Base-by-base conservation (phyloP, 805 yeast genomes). In the Saccharomycopsis olivae region DNA sequence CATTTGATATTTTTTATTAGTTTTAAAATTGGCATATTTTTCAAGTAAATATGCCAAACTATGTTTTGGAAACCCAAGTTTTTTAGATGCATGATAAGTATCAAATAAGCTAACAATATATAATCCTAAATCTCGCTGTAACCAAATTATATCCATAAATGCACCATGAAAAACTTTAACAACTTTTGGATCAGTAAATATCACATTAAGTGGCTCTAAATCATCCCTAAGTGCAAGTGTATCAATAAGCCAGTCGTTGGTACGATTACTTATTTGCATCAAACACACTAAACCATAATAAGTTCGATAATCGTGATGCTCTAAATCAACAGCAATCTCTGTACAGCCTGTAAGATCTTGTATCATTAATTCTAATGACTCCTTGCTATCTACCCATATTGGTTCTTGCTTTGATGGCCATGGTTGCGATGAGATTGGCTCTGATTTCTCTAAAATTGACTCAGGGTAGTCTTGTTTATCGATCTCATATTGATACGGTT, bases 111-210 rank as follows among this genome's bases (percentile, higher is more conserved):
- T 71, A 4, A 92, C 98, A 4, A 92, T 62, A 52, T 92, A 92
- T 8, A 92, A 58, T 0, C 99, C 99, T 41, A 92, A 67, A 54
- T 92, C 98, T 48, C 97, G 68, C 62, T 92, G 99, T 27, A 92
- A 65, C 99, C 99, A 92, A 33, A 86, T 78, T 3, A 92, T 82
- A 65, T 92, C 99, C 95, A 86, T 87, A 50, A 75, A 78, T 0
- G 98, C 95, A 46, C 99, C 99, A 57, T 92, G 99, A 49, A 92
- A 75, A 1, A 92, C 94, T 55, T 92, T 92, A 21, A 85, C 64
- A 24, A 89, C 77, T 4, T 60, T 50, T 0, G 97, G 96, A 58
- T 92, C 65, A 2, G 96, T 71, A 48, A 89, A 86, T 1, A 89
- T 73, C 33, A 62, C 65, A 60, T 92, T 92, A 41, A 92, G 61